A percentile compares a stretch with the other conserved stretches of the same genome.
Conservation (phyloP, 306 rosid species). For the Urtica urens region DNA sequence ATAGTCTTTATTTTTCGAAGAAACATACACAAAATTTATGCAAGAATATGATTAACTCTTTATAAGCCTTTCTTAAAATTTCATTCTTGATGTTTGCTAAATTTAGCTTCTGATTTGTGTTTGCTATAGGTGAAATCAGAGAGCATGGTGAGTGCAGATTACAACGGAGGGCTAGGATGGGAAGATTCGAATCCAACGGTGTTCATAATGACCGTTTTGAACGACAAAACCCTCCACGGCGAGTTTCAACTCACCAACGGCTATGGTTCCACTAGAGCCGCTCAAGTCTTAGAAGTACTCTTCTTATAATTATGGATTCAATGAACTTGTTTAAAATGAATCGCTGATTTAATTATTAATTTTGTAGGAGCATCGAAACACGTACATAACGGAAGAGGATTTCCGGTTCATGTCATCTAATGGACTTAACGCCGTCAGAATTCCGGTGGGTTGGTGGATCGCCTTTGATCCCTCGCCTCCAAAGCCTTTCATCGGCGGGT, state of each 20-base stretch:
- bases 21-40: background rate
- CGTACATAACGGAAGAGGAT: conserved; percentile 47
- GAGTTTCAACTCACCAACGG: conserved; percentile 6
- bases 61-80: background rate
- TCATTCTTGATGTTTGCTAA: too few relatives aligned
- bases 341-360: background rate
- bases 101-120: background rate
- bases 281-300: background rate
- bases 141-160: background rate
- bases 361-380: background rate
- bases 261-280: background rate
- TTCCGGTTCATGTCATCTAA: conserved; percentile 44
- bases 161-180: background rate
- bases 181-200: background rate
- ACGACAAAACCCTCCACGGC: background rate
- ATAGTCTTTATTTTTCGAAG: too few relatives aligned
- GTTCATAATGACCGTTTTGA: background rate
- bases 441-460: conserved; percentile 76
- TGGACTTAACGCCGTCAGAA: conserved; percentile 43
- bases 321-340: background rate
- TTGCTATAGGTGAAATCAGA: background rate
- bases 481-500: conserved; percentile 53
- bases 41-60: too few relatives aligned
- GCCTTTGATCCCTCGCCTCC: conserved; percentile 61
- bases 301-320: background rate